A percentile compares a stretch with the other conserved stretches of the same genome.
Conservation (phyloP, 148 eudicot species). For the Nepenthes gracilis region DNA sequence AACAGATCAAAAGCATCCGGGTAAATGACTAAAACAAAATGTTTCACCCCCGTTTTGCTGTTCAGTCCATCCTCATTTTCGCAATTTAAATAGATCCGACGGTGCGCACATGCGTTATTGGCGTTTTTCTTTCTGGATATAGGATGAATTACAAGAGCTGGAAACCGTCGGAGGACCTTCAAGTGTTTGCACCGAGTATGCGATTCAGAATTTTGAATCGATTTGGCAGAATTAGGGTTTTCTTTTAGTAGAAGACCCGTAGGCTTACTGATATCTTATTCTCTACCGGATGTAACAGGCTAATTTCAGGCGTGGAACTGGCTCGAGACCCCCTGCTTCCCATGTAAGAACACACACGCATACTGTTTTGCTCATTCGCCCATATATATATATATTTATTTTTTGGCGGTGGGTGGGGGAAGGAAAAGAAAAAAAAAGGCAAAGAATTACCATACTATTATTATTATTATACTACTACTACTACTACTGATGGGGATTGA, state of each 20-base stretch:
- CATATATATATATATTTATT: neutral
- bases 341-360: slow-evolving; percentile 7
- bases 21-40: neutral
- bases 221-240: neutral
- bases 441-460: neutral
- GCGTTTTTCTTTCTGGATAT: neutral
- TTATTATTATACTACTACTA: neutral
- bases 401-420: neutral
- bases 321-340: slow-evolving; percentile 29
- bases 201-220: neutral
- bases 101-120: neutral
- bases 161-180: slow-evolving; percentile 24
- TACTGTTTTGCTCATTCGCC: neutral
- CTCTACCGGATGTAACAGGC: slow-evolving; percentile 7
- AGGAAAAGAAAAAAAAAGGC: neutral
- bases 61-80: neutral
- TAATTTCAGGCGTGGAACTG: slow-evolving; percentile 23
- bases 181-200: slow-evolving; percentile 25
- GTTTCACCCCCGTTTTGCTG: neutral
- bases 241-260: no score
- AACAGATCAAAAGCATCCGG: slow-evolving; percentile 19
- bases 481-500: no score
- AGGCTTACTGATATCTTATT: neutral
- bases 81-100: neutral
- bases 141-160: slow-evolving; percentile 27